A percentile compares a stretch with the other conserved stretches of the same genome.
These are phyloP conservation scores for Prunus padus DNA, from an alignment of 306 rosid species.

Conservation along the genomic window DNA sequence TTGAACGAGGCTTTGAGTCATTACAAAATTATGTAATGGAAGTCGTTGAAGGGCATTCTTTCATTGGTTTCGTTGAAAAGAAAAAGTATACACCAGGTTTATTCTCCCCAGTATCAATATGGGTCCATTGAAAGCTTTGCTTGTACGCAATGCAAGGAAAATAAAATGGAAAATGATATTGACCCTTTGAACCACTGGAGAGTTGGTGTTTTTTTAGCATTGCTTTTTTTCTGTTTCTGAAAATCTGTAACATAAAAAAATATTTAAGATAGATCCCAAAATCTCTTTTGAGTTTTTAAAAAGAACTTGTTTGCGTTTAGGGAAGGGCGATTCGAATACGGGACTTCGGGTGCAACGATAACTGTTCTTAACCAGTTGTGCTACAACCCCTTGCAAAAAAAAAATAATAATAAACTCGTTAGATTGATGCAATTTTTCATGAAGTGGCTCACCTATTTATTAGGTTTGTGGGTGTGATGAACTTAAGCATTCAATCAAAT, in stretches of 20 bases:
- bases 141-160: conserved; percentile 5
- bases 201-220: not conserved
- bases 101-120: not conserved
- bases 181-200: not conserved
- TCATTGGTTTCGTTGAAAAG: not conserved
- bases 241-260: not conserved
- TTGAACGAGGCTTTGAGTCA: not conserved
- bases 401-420: too few species aligned
- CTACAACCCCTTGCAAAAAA: too few species aligned
- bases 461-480: too few species aligned
- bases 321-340: too few species aligned
- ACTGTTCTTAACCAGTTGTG: too few species aligned
- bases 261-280: not conserved
- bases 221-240: too few species aligned
- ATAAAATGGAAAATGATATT: not conserved
- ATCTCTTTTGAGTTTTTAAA: too few species aligned
- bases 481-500: too few species aligned
- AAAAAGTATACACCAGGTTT: not conserved
- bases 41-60: not conserved
- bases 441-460: too few species aligned
- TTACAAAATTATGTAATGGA: not conserved
- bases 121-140: conserved; percentile 13
- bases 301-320: too few species aligned
- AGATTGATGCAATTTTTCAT: too few species aligned
- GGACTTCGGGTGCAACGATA: too few species aligned